A percentile compares a stretch with the other conserved stretches of the same genome.
Conservation (phyloP, 2,329 filamentous ascomycete species). For the Pseudomassariella vexata region DNA sequence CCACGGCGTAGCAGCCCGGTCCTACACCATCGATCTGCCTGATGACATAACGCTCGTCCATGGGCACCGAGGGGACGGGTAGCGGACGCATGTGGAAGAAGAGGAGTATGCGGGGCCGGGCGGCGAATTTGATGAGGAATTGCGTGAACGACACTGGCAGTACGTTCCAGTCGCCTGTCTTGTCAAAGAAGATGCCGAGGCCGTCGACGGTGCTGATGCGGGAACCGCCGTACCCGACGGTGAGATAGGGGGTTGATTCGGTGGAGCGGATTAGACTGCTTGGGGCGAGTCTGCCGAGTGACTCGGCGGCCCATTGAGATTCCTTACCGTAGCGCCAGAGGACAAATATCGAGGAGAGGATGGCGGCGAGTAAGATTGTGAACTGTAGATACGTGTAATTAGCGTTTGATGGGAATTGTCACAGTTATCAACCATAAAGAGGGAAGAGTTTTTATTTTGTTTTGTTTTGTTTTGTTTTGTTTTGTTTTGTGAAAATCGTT, state of each 20-base stretch:
- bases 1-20: constrained; percentile 58
- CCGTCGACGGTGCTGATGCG: constrained; percentile 40
- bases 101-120: constrained; percentile 57
- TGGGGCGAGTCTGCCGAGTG: constrained; percentile 42
- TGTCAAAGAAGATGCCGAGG: constrained; percentile 70
- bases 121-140: constrained; percentile 62
- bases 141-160: constrained; percentile 59
- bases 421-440: no score
- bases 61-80: constrained; percentile 45
- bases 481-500: no score
- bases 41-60: constrained; percentile 37
- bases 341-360: constrained; percentile 58
- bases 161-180: constrained; percentile 51
- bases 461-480: no score
- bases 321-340: constrained; percentile 76
- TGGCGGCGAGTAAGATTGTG: constrained; percentile 54
- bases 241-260: background rate
- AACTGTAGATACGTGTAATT: no score
- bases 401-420: no score
- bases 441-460: no score
- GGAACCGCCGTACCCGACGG: constrained; percentile 27
- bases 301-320: constrained; percentile 64
- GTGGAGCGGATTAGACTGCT: background rate
- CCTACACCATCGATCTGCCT: constrained; percentile 23
- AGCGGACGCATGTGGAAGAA: constrained; percentile 66